phyloP scores from a whole-genome alignment of 257 asterid species.

The Solanum paucissectum region DNA sequence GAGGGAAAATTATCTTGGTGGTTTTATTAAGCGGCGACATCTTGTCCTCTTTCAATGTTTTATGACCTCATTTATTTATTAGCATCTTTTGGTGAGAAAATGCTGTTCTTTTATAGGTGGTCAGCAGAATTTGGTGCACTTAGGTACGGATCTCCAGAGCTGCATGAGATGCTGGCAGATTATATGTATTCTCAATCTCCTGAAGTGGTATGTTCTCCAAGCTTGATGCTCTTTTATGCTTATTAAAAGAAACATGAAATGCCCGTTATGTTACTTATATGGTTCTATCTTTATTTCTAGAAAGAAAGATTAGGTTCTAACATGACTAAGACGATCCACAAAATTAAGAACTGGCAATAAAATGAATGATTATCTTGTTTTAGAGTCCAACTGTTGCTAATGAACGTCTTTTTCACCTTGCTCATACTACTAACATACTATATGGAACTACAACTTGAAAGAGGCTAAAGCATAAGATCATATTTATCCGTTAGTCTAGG shows the following conservation, averaged over 20 bases:
- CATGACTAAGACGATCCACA: background rate
- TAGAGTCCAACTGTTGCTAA: background rate
- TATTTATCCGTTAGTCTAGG: background rate
- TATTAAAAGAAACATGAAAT: background rate
- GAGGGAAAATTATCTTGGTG: background rate
- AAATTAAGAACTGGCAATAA: background rate
- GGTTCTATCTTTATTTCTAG: background rate
- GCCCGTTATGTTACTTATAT: background rate
- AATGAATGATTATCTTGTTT: background rate
- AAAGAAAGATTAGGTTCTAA: background rate
- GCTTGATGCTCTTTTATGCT: slow-evolving; percentile 2
- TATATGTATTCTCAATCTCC: slow-evolving; percentile 83
- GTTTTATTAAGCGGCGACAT: background rate
- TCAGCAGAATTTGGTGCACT: slow-evolving; percentile 74
- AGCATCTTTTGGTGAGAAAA: background rate
- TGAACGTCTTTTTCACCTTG: background rate
- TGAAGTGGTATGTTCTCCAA: slow-evolving; percentile 53
- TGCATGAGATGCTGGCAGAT: slow-evolving; percentile 92
- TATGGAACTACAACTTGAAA: background rate
- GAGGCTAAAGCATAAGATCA: background rate
- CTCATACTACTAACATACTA: background rate
- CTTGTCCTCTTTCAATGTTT: background rate
- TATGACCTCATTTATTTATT: background rate
- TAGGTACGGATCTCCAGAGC: slow-evolving; percentile 75
- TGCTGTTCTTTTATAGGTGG: slow-evolving; percentile 50